Base-by-base conservation (phyloP, 2,329 filamentous ascomycete species). In the Ophiocordyceps camponoti-floridani region DNA sequence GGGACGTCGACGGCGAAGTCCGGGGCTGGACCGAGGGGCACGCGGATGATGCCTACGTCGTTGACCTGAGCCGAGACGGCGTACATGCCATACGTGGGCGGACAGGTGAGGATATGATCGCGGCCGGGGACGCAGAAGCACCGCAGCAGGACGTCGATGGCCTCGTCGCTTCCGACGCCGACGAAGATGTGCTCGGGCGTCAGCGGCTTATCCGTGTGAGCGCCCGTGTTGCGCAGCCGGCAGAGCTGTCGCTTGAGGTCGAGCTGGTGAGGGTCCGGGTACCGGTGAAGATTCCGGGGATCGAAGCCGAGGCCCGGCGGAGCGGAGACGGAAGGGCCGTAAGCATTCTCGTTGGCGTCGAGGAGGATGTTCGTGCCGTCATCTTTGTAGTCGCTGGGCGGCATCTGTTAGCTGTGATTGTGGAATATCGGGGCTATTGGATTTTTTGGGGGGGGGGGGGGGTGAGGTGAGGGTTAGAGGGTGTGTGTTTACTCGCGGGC, bases 11-110 rank as follows among this genome's bases (percentile, higher is more conserved):
- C 70, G 41, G 70, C 71, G 62, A 96, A 98, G 4, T 63, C 68
- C 2, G 84, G 79, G 2, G 78, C 74, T 1, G 74, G 71, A 42
- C 84, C 72, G 19, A 96, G 69, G 0, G 88, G 87, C n/a, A 96
- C 79, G 58, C 83, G 85, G 53, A 93, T 81, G 26, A 96, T 76
- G 41, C 73, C 73, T 18, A 98, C 72, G 57, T 96, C 91, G 66
- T 98, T 98, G 52, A 95, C 82, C 58, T 93, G 83, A 1, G 91
- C 91, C 7, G 85, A 93, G 16, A 98, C 91, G 42, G 77, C 71
- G 68, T 98, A 98, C 91, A 98, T 98, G 65, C 91, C 91, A 61
- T 98, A 98, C 1, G 91, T 98, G 1, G 91, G 91, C 16, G 91
- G 91, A 58, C 89, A 96, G 40, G 86, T 89, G 33, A 98, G 74